Evolutionary conservation across 345 rosid genomes (phyloP).

Genomic region (Eucalyptus brandiana): DNA sequence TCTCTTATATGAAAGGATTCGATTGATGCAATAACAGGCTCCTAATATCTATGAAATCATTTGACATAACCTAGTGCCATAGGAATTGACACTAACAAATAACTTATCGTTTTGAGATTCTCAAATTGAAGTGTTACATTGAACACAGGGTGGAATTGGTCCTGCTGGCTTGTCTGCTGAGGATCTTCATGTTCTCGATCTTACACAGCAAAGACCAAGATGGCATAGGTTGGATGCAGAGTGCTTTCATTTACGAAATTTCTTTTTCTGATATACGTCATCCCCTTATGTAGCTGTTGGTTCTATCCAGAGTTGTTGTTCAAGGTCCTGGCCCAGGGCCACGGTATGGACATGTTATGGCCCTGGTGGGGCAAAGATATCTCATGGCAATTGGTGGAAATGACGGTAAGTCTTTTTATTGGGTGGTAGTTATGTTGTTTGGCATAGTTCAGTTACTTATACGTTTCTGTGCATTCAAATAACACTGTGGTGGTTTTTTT

Average conservation of each 20-base stretch:
- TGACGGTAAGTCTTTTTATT: slow-evolving; percentile 50
- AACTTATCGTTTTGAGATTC: not conserved
- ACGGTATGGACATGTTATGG: slow-evolving; percentile 99
- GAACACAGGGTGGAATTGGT: slow-evolving; percentile 92
- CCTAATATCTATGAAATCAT: not conserved
- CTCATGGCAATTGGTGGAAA: slow-evolving; percentile 99
- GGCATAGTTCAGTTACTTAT: not conserved
- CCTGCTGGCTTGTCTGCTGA: slow-evolving; percentile 99
- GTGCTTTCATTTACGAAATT: not conserved
- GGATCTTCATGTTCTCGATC: slow-evolving; percentile 99
- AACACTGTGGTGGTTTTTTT: not conserved
- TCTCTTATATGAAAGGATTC: not conserved
- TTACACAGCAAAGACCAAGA: slow-evolving; percentile 87
- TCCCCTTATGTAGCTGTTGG: not conserved
- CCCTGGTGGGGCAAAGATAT: slow-evolving; percentile 97
- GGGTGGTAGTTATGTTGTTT: not conserved
- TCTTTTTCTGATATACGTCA: not conserved
- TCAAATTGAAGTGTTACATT: not conserved
- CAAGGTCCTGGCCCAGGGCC: slow-evolving; percentile 99
- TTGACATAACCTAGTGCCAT: not conserved
- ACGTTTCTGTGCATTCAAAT: not conserved
- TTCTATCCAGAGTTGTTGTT: slow-evolving; percentile 81
- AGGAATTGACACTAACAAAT: not conserved
- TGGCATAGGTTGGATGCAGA: slow-evolving; percentile 77
- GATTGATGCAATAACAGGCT: not conserved